Evolutionary conservation across 2,329 filamentous ascomycete species (phyloP), one percentile per base, ranked within the genome.

Genomic region (Arthrobotrys pseudoclavata): DNA sequence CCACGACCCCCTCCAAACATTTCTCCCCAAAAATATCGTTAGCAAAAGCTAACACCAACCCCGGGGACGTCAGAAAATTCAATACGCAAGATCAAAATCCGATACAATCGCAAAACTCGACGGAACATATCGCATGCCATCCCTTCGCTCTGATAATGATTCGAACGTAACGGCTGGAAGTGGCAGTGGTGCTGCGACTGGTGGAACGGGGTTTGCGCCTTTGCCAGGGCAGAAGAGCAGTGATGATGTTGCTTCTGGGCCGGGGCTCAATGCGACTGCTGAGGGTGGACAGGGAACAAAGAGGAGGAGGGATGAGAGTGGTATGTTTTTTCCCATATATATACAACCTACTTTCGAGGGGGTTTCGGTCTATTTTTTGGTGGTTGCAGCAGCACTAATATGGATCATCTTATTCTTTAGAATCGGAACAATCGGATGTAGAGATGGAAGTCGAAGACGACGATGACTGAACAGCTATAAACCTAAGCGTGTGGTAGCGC

Each of bases 41-140:
- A 34, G 61, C 48, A 52, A 31, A 26, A 68, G 50, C 62, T 80
- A 69, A 77, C 79, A 60, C 72, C 47, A 31, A n/a, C 20, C 22
- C 63, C 15, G n/a, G 29, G 18, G 7, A 15, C 4, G 4, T 22
- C 81, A 98, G 95, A 92, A 90, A 89, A 94, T 99, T 81, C 87
- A 91, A 80, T 99, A 98, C 84, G 94, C 92, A 71, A 97, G 94
- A 84, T 90, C 91, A 71, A 95, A 95, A 83, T 97, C 94, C 2
- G 88, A 97, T 83, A 91, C 92, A 24, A 89, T 99, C 79, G 90
- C 93, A 37, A 97, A 97, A 84, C 89, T 99, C 66, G 94, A 97
- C 80, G 96, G 96, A 79, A 95, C 93, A 13, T 97, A 94, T 85
- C 90, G 91, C 82, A 87, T 92, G 80, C 76, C 79, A 20, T 70